phyloP scores from a whole-genome alignment of 2,329 filamentous ascomycete species.

The Pezicula carpinea region DNA sequence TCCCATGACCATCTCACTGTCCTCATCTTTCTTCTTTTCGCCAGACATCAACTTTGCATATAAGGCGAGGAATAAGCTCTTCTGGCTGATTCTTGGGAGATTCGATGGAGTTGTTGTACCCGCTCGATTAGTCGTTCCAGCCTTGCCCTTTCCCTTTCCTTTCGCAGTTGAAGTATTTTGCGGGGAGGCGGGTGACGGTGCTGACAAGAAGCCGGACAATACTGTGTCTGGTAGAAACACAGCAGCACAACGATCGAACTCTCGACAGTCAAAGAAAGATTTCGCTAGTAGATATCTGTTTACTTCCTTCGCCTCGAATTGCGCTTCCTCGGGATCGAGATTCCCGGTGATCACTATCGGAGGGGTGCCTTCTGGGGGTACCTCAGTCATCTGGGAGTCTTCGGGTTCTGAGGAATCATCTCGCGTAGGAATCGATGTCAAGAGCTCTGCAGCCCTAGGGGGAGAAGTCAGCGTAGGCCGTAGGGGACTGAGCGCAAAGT shows the following conservation, averaged over 20 bases:
- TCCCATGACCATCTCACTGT: conserved; percentile 94
- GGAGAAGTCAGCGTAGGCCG: conserved; percentile 12
- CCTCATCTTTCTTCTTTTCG: conserved; percentile 94
- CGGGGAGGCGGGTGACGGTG: conserved; percentile 30
- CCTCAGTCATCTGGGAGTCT: conserved; percentile 54
- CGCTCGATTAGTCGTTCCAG: conserved; percentile 5
- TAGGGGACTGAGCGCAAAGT: not conserved
- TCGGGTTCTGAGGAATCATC: conserved; percentile 48
- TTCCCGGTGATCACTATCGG: conserved; percentile 51
- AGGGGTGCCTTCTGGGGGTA: conserved; percentile 42
- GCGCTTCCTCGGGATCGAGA: conserved; percentile 65
- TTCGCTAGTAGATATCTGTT: conserved; percentile 87
- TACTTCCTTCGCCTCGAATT: conserved; percentile 73
- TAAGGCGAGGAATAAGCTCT: conserved; percentile 83
- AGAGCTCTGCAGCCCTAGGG: conserved; percentile 86
- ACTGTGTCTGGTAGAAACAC: conserved; percentile 82
- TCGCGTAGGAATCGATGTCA: conserved; percentile 67
- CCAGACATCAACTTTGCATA: conserved; percentile 92
- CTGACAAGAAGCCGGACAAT: conserved; percentile 59
- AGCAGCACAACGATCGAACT: conserved; percentile 89
- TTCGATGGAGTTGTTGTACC: conserved; percentile 7
- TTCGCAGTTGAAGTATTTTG: conserved; percentile 40
- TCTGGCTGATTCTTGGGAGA: conserved; percentile 70
- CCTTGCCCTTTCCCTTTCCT: conserved; percentile 58
- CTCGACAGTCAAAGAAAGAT: conserved; percentile 89